Evolutionary conservation across 1,284 basidiomycete genomes (phyloP), one percentile per base, ranked within the genome.

Genomic region (Cutaneotrichosporon arboriforme): DNA sequence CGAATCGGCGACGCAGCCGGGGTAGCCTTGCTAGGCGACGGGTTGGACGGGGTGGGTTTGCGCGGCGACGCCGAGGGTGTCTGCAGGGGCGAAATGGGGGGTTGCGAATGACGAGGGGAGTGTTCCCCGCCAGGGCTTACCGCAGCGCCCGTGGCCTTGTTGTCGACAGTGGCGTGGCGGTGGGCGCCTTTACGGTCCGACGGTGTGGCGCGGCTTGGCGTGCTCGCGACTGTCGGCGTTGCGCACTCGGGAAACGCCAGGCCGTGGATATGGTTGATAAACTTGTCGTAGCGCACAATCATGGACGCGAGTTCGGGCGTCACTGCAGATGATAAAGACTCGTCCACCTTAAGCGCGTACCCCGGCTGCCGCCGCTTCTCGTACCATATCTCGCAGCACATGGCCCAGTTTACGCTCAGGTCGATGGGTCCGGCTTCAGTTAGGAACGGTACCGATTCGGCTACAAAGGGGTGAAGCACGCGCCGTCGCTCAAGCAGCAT

Each of bases 351-450:
- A n/a, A 58, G 52, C 33, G 46, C 49, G 37, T 43, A 15, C 4
- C 57, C 57, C 1, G 57, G 57, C 7, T 51, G 46, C 5, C 34
- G 41, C 14, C 64, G 57, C 8, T 59, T 53, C 38, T 64, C 61
- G 48, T 60, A 63, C 41, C 64, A 51, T 18, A 55, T 59, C 48
- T 66, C 62, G 13, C 52, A 42, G 23, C 62, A 54, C 4, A 66
- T 46, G 3, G 64, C 63, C 41, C 53, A 54, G 39, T 68, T 63
- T 8, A 60, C 63, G 17, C 42, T 37, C 3, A 61, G 23, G 41
- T 68, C 66, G 15, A 66, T 53, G 2, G 57, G 55, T 10, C 66
- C 64, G 9, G 60, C 66, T 2, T 48, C 43, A 2, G 64, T 63
- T 15, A 57, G 31, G 26, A 47, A 47, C 2, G 64, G 61, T 3